These are phyloP conservation scores for Colletotrichum shisoi DNA, from an alignment of 2,329 filamentous ascomycete genomes.

Conservation along the genomic window DNA sequence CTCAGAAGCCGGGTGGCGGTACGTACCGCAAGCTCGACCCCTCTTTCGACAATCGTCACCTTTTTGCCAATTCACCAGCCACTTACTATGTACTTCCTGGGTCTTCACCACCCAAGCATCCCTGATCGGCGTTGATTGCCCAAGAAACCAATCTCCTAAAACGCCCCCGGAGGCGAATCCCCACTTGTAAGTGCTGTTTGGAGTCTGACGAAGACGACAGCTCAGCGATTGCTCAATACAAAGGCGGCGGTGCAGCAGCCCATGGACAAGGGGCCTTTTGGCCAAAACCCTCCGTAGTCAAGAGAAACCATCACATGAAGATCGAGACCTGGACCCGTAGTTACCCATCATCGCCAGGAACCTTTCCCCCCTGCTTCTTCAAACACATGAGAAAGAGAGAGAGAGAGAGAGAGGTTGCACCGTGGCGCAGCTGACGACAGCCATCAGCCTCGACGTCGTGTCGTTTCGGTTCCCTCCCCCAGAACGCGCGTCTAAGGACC, in stretches of 20 bases:
- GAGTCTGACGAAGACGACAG: neutral
- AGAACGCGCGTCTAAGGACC: neutral
- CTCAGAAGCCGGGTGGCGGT: neutral
- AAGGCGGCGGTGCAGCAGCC: neutral
- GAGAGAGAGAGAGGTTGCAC: neutral
- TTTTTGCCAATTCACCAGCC: slow-evolving; percentile 8
- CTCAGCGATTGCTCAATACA: neutral
- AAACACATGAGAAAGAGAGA: neutral
- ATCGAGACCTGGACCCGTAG: neutral
- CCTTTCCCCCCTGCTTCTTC: neutral
- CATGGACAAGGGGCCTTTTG: neutral
- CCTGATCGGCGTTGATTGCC: slow-evolving; percentile 8
- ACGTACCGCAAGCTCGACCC: slow-evolving; percentile 10
- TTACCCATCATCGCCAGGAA: neutral
- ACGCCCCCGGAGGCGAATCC: slow-evolving; percentile 7
- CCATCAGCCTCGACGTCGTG: neutral
- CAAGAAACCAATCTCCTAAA: neutral
- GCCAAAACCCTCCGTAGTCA: neutral
- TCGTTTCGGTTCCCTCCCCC: neutral
- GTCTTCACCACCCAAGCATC: too few species aligned
- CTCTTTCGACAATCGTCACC: slow-evolving; percentile 19
- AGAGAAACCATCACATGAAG: neutral
- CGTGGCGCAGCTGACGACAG: neutral
- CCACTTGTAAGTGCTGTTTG: neutral
- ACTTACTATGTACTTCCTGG: too few species aligned